Evolutionary conservation across 805 yeast genomes (phyloP).

Genomic region (Komagataella phaffii): DNA sequence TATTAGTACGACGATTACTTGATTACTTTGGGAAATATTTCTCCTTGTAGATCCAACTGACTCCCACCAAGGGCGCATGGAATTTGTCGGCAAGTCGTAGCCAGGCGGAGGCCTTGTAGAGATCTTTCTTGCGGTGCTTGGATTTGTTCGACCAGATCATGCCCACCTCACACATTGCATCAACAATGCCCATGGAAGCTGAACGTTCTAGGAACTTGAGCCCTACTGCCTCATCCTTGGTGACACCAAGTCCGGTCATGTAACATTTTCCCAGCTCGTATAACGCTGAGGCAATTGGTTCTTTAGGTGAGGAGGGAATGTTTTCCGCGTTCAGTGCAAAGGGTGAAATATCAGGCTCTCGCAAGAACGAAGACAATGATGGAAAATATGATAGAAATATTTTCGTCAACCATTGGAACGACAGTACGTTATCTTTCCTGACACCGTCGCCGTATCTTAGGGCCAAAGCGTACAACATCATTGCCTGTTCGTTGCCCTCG

Average conservation of each 20-base stretch:
- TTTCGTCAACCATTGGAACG: conserved; percentile 39
- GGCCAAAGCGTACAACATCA: conserved; percentile 56
- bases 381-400: conserved; percentile 1
- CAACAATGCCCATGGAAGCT: conserved; percentile 52
- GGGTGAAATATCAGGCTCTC: conserved; percentile 18
- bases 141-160: conserved; percentile 50
- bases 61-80: conserved; percentile 51
- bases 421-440: conserved; percentile 34
- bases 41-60: conserved; percentile 64
- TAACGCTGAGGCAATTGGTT: conserved; percentile 34
- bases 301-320: conserved; percentile 23
- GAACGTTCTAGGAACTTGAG: conserved; percentile 48
- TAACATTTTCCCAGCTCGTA: conserved; percentile 50
- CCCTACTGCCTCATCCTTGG: conserved; percentile 42
- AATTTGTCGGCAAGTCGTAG: conserved; percentile 48
- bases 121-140: conserved; percentile 40
- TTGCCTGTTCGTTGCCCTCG: conserved; percentile 50
- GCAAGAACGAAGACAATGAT: background rate
- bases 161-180: conserved; percentile 61
- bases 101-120: conserved; percentile 55
- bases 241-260: conserved; percentile 42
- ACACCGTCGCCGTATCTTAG: conserved; percentile 60
- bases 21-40: conserved; percentile 25
- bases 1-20: background rate
- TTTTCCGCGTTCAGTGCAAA: conserved; percentile 13